Conservation (phyloP, 306 rosid species). For the Morella rubra region DNA sequence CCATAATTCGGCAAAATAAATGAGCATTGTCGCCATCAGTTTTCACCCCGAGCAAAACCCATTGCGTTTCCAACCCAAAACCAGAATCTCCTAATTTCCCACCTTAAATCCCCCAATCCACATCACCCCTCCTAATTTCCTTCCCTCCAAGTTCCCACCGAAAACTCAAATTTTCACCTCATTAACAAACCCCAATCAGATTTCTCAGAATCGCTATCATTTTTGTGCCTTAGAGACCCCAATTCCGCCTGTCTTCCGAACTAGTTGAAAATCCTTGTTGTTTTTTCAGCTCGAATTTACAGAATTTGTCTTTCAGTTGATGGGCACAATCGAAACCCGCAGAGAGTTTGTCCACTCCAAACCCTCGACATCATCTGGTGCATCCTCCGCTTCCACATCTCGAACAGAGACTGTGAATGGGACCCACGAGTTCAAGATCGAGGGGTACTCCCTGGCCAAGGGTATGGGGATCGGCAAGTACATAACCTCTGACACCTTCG, state of each 20-base stretch:
- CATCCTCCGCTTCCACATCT: slow-evolving; percentile 36
- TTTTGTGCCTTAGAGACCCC: not conserved
- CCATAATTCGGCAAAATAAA: no score
- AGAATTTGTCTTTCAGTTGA: slow-evolving; percentile 22
- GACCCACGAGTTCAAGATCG: slow-evolving; percentile 51
- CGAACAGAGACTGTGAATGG: slow-evolving; percentile 54
- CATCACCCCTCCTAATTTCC: not conserved
- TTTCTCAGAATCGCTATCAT: not conserved
- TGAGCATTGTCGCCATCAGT: not conserved
- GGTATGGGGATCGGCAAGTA: slow-evolving; percentile 61
- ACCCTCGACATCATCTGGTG: slow-evolving; percentile 3
- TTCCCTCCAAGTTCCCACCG: no score
- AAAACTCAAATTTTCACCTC: no score
- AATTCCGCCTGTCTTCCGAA: not conserved
- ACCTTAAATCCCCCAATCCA: not conserved
- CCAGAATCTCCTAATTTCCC: not conserved
- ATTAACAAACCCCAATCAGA: no score
- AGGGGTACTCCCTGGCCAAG: slow-evolving; percentile 51
- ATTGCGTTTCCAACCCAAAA: no score
- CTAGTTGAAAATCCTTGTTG: not conserved
- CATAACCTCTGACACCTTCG: slow-evolving; percentile 55
- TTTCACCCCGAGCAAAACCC: not conserved
- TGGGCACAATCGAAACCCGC: slow-evolving; percentile 48
- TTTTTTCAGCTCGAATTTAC: no score
- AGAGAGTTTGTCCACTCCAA: slow-evolving; percentile 24